phyloP scores from a whole-genome alignment of 768 basidiomycete species.

The Kwoniella shandongensis region DNA sequence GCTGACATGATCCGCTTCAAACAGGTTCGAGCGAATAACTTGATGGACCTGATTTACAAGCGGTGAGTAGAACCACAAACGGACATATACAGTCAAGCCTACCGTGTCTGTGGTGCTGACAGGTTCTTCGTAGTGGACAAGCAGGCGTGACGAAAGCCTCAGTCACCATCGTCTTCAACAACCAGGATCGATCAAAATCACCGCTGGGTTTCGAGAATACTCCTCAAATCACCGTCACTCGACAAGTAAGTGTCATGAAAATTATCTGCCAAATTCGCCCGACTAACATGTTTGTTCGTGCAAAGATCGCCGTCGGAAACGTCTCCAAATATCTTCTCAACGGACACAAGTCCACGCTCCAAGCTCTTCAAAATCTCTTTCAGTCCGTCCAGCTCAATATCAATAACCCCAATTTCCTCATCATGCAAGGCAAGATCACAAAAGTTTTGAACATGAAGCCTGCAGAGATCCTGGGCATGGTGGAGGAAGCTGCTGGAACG shows the following conservation, averaged over 20 bases:
- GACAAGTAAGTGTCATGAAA: constrained; percentile 64
- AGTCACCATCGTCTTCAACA: constrained; percentile 98
- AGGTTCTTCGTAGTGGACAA: constrained; percentile 61
- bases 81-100: background rate
- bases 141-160: constrained; percentile 95
- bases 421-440: constrained; percentile 99
- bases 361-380: constrained; percentile 82
- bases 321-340: constrained; percentile 93
- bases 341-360: constrained; percentile 87
- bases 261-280: background rate
- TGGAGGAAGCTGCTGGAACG: constrained; percentile 97
- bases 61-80: constrained; percentile 55
- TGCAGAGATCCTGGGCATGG: constrained; percentile 95
- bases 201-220: constrained; percentile 77
- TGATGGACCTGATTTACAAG: constrained; percentile 98
- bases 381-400: constrained; percentile 98
- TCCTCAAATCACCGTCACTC: constrained; percentile 91
- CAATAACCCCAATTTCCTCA: constrained; percentile 98
- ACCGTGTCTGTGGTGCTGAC: background rate
- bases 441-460: constrained; percentile 99
- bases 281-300: background rate
- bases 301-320: constrained; percentile 86
- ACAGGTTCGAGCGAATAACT: constrained; percentile 63
- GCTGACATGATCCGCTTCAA: background rate
- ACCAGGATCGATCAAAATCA: constrained; percentile 79